Base-by-base conservation (phyloP, 805 yeast genomes). In the Monosporozyma servazzii region DNA sequence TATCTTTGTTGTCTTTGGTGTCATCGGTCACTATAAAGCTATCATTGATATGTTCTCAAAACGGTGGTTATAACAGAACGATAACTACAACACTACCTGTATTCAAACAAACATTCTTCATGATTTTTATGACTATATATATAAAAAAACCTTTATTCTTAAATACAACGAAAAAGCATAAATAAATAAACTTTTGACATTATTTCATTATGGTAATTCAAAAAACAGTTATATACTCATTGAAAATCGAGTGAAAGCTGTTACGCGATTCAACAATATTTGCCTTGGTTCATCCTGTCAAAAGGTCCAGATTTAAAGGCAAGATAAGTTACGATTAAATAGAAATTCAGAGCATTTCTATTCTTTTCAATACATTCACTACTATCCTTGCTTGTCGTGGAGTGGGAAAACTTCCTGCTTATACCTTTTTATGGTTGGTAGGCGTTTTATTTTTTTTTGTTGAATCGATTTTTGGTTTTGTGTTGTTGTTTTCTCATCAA, bases 21-120 rank as follows among this genome's bases (percentile, higher is more conserved):
- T 88, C n/a, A 67, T 86, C 42, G 95, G 95, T 31, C 98, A 91
- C 67, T 93, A 90, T 68, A 73, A 74, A 51, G 91, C 95, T 13
- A 72, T 88, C 39, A 71, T 88, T 54, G 82, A 79, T 52, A 83
- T 90, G 86, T 82, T 82, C 56, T 73, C 72, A 47, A 72, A 71
- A 18, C 59, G 61, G 52, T 65, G 70, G 70, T 45, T 54, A 48
- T 31, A 13, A 41, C n/a, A 36, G 30, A 13, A 33, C 20, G 11
- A 5, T 33, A 33, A 33, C n/a, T 13, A 33, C n/a, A 23, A 39
- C 15, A 18, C 5, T 7, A 18, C 17, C 15, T 39, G 11, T 41
- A 18, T 41, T 41, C 44, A 18, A 21, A 21, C 17, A 41, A 41
- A 5, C 10, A 18, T 21, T 13, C 5, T 23, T 41, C 27, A 41